These are phyloP conservation scores for Mucor plumbeus DNA, from an alignment of 371 early-diverging fungal genomes.

Conservation along the genomic window DNA sequence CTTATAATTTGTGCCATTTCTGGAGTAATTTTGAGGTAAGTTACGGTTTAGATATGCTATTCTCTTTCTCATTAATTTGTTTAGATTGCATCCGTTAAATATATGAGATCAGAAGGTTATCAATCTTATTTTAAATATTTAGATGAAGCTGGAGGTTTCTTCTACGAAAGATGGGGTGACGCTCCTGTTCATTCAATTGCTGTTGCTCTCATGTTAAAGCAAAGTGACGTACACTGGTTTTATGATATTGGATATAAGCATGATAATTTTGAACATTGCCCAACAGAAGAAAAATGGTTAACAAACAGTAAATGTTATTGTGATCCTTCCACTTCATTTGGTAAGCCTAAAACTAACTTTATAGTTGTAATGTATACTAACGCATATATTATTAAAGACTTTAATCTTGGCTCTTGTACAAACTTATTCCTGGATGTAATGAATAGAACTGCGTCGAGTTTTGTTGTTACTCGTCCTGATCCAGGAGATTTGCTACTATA, in stretches of 20 bases:
- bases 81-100: conserved; percentile 51
- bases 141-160: conserved; percentile 86
- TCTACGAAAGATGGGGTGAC: conserved; percentile 97
- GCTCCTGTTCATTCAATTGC: conserved; percentile 95
- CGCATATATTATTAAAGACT: conserved; percentile 1
- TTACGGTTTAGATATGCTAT: neutral
- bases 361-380: neutral
- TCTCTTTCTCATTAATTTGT: neutral
- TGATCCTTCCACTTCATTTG: conserved; percentile 48
- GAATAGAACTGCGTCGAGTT: conserved; percentile 32
- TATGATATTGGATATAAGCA: conserved; percentile 87
- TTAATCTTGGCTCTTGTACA: conserved; percentile 35
- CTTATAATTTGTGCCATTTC: conserved; percentile 77
- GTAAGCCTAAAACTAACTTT: conserved; percentile 20
- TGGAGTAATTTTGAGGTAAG: conserved; percentile 62
- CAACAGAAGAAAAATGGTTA: conserved; percentile 51
- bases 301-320: conserved; percentile 61
- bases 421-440: conserved; percentile 30
- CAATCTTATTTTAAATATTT: conserved; percentile 78
- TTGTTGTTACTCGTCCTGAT: conserved; percentile 34
- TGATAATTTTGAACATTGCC: conserved; percentile 72
- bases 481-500: conserved; percentile 16
- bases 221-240: conserved; percentile 87
- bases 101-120: conserved; percentile 77
- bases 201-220: conserved; percentile 76